Evolutionary conservation across 306 rosid species (phyloP).

Genomic region (Chamaecrista fasciculata): DNA sequence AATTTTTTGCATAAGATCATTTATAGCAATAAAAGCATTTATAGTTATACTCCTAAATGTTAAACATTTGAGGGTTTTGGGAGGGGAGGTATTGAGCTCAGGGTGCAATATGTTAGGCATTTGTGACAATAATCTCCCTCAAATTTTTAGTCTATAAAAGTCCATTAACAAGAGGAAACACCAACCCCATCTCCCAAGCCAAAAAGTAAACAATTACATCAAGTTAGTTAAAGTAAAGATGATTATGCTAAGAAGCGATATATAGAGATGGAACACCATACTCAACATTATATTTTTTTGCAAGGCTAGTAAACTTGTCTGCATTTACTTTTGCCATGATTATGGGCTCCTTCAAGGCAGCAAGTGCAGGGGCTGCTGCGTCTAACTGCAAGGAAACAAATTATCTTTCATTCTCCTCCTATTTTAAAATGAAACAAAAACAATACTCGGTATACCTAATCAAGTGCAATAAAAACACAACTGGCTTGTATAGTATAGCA

Average conservation of each 20-base stretch:
- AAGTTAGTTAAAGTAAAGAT: constrained; percentile 2
- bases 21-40: constrained; percentile 4
- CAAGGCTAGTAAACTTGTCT: constrained; percentile 73
- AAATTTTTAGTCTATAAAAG: not conserved
- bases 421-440: constrained; percentile 3
- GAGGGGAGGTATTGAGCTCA: not conserved
- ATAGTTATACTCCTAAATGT: not conserved
- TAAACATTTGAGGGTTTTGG: not conserved
- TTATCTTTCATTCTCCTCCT: constrained; percentile 6
- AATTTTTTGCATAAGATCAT: constrained; percentile 23
- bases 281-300: constrained; percentile 66
- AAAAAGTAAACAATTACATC: constrained; percentile 3
- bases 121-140: not conserved
- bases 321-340: constrained; percentile 80
- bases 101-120: not conserved
- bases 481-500: not conserved
- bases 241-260: not conserved
- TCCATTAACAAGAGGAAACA: not conserved
- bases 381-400: constrained; percentile 63
- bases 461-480: constrained; percentile 8
- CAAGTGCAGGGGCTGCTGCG: constrained; percentile 85
- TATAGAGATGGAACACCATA: constrained; percentile 39
- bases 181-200: not conserved
- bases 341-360: constrained; percentile 70
- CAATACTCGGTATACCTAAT: not conserved